Base-by-base conservation (phyloP, 2,329 filamentous ascomycete genomes). In the Clonostachys solani region DNA sequence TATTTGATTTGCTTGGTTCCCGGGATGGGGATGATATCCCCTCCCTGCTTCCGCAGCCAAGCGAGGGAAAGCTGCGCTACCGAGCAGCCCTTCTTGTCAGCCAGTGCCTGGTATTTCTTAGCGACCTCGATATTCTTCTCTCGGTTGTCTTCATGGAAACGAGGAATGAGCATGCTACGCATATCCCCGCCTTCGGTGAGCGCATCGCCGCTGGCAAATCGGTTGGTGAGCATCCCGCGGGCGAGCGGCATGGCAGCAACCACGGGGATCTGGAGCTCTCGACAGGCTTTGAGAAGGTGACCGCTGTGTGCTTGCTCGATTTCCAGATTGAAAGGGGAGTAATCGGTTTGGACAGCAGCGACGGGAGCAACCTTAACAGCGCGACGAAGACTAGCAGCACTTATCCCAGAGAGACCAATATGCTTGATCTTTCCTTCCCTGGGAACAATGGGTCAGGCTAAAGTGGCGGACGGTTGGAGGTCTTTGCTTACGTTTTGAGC, bases 171-270 rank as follows among this genome's bases (percentile, higher is more conserved):
- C 29, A 33, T 23, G 15, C 9, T 33, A 12, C 45, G 45, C 7
- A 34, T 37, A 15, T 47, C 45, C 7, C 5, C 18, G 16, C 33
- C 38, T n/a, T 41, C 19, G n/a, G 16, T 34, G 15, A 18, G 13
- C 13, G 40, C 45, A 9, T 42, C 13, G 44, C 44, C 44, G 17
- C n/a, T 19, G 13, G n/a, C 29, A 23, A 47, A 47, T 2, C 35
- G 35, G 40, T 33, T 15, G 23, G 74, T 72, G 17, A 84, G 55
- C 50, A 83, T 63, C 10, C 80, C 80, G 2, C 78, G 71, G 9
- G 78, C 79, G 10, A 84, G 69, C 3, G 80, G 81, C 12, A 71
- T 74, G 60, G 80, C 82, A 4, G 76, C 73, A 3, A 84, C 69
- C 12, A 77, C 63, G 2, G 76, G 64, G 1, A 80, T 65, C 2